A percentile compares a stretch with the other conserved stretches of the same genome.
Conservation (phyloP, 2,329 filamentous ascomycete genomes). For the Xylaria sp. region DNA sequence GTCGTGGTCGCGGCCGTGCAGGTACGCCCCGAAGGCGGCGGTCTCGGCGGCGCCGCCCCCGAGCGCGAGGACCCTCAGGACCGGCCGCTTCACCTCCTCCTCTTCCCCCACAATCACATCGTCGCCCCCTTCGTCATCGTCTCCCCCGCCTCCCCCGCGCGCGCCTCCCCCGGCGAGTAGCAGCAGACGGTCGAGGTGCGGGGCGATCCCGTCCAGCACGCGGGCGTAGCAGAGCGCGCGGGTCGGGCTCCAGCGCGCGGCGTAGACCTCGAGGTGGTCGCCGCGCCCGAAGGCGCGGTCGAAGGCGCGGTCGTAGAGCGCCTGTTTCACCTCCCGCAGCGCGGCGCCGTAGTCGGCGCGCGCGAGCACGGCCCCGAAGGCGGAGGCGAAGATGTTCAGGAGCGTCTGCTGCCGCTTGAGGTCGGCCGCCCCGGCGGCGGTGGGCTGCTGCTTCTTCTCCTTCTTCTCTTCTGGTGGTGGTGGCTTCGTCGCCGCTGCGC, state of each 20-base stretch:
- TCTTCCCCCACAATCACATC: conserved; percentile 6
- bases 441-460: too few relatives aligned
- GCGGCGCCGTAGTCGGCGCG: conserved; percentile 53
- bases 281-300: conserved; percentile 72
- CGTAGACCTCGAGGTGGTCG: conserved; percentile 79
- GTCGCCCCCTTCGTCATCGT: conserved; percentile 1
- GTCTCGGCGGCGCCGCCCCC: conserved; percentile 67
- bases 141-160: conserved; percentile 1
- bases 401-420: conserved; percentile 26
- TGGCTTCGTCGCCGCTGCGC: background rate
- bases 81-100: background rate
- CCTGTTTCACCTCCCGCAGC: conserved; percentile 82
- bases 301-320: conserved; percentile 87
- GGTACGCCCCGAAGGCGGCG: conserved; percentile 52
- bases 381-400: conserved; percentile 35
- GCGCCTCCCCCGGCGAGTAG: conserved; percentile 2
- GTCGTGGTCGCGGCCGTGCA: conserved; percentile 25
- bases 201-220: conserved; percentile 48
- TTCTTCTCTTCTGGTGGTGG: conserved; percentile 1
- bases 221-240: conserved; percentile 79
- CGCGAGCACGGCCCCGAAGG: conserved; percentile 58
- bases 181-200: conserved; percentile 39
- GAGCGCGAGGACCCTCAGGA: conserved; percentile 49
- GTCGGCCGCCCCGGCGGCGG: conserved; percentile 3
- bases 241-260: conserved; percentile 86